Evolutionary conservation across 2,329 filamentous ascomycete genomes (phyloP), one percentile per base, ranked within the genome.

Genomic region (Aspergillus sergii): DNA sequence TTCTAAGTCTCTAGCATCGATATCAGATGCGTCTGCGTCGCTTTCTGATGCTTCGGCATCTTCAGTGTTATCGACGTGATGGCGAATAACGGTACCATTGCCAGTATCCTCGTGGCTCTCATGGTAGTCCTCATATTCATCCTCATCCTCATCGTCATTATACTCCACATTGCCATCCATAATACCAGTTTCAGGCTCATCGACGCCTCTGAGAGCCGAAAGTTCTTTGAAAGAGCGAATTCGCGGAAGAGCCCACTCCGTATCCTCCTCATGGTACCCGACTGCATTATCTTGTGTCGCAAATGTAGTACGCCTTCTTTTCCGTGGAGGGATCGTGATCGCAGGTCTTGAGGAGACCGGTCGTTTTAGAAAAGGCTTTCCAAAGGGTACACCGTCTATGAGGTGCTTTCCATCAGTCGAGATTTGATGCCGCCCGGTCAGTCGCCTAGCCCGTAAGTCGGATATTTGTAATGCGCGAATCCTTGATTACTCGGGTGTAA

Each of bases 331-430:
- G 19, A 96, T 91, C 14, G 84, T 80, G 45, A 96, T 81, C 0
- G 85, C 75, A 1, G 93, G 93, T 54, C 93, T 85, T 62, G 84
- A 83, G 9, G 83, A 82, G 0, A 85, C 82, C 1, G 80, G 72
- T 69, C 79, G 73, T 64, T 86, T 86, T 10, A 94, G 79, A 72
- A 88, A 88, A 1, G 90, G 89, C 64, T 90, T 86, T 3, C 94
- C 94, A 75, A 94, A 97, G 0, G 93, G 86, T 23, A 97, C 83
- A 4, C 94, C 94, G 74, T 98, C 94, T 12, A 95, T 85, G 7
- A 97, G 83, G 73, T 94, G 93, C 68, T 85, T 89, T 4, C 94
- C 94, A 75, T 92, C 91, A 2, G 81, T 72, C 0, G 91, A 88
- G 59, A 97, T 96, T 76, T 97, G 94, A 67, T 91, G 83, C 55